Base-by-base conservation (phyloP, 2,329 filamentous ascomycete genomes). In the Ceratocystis albifundus region DNA sequence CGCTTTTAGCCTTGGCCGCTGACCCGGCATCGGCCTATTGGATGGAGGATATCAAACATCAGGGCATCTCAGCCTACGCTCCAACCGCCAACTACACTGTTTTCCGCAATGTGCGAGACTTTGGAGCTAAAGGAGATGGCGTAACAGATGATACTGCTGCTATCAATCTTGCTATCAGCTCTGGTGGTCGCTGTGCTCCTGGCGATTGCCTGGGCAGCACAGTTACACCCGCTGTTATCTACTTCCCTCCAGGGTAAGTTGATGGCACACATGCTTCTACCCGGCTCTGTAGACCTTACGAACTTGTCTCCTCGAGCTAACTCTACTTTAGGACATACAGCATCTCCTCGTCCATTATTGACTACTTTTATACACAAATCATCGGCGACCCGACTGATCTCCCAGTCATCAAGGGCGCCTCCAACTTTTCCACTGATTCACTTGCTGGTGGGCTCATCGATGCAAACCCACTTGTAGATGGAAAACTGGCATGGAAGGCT, bases 291-390 rank as follows among this genome's bases (percentile, higher is more conserved):
- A 8, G 5, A 3, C 22, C 6, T 65, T 7, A 8, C 30, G 22
- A 6, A 4, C 12, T 61, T 3, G n/a, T 17, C 3, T 41, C 25
- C 22, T 44, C 8, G 20, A 15, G 41, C 61, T 63, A 45, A 63
- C 61, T n/a, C 32, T 15, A n/a, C 15, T 3, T 1, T 44, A 76
- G 75, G 57, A 91, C 86, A 2, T 94, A 93, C 72, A 71, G 86
- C 4, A 84, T 93, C 68, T 87, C 83, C 63, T 80, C 78, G 69
- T 87, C 89, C 4, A 84, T 94, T 68, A 76, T 88, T 53, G 84
- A 88, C 72, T 85, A 86, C 75, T 94, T 92, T 77, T 90, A 90
- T 73, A 91, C 89, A 1, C 87, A 90, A 74, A 80, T 94, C 69
- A 80, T 91, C 36, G 89, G 88, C 50, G 87, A 92, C 74, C 83